phyloP scores from a whole-genome alignment of 352 stramenopile species.

The Globisporangium yorkense region DNA sequence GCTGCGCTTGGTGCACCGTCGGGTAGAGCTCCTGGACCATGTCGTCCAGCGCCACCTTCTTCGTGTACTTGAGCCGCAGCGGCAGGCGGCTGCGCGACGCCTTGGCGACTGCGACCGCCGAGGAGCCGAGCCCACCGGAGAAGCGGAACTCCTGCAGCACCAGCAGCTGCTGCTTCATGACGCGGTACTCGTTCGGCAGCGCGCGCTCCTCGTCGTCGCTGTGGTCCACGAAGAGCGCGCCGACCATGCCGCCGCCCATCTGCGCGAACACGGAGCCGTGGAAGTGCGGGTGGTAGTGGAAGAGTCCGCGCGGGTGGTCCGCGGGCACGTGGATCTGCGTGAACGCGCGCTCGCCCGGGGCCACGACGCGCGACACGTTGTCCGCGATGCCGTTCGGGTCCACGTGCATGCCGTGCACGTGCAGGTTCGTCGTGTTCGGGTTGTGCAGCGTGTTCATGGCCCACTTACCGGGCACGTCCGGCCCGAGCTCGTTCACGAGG shows the following conservation, averaged over 20 bases:
- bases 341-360: conserved; percentile 40
- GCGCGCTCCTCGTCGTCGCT: conserved; percentile 28
- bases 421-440: conserved; percentile 76
- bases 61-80: conserved; percentile 42
- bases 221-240: conserved; percentile 48
- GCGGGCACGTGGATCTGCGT: conserved; percentile 48
- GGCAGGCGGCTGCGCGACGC: conserved; percentile 44
- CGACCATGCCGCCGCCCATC: conserved; percentile 69
- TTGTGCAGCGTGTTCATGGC: conserved; percentile 55
- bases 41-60: conserved; percentile 28
- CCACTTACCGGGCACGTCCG: conserved; percentile 32
- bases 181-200: conserved; percentile 33
- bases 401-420: conserved; percentile 82
- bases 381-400: conserved; percentile 71
- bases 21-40: conserved; percentile 37
- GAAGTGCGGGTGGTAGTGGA: conserved; percentile 85
- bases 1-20: conserved; percentile 28
- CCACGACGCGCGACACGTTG: conserved; percentile 63
- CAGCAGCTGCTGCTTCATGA: conserved; percentile 41
- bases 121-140: conserved; percentile 42
- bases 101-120: conserved; percentile 37
- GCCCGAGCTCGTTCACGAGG: conserved; percentile 47
- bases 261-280: conserved; percentile 72
- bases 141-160: conserved; percentile 65
- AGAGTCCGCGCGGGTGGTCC: conserved; percentile 65